Evolutionary conservation across 1,284 basidiomycete species (phyloP).

Genomic region (Volvariella surrecta): DNA sequence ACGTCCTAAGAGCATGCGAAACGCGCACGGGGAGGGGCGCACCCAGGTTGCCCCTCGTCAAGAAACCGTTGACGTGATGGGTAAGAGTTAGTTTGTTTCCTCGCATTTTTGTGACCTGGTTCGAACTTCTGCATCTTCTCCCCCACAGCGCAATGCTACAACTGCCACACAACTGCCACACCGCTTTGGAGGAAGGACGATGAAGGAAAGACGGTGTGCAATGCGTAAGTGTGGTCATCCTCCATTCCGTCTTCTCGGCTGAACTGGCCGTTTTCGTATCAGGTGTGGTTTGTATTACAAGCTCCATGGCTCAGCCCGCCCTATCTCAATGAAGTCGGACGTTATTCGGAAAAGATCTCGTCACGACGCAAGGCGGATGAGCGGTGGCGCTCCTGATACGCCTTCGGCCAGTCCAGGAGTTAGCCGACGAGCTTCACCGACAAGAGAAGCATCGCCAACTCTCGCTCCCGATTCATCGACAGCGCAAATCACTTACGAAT

Average conservation of each 20-base stretch:
- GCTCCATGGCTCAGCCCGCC: constrained; percentile 70
- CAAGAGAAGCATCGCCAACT: constrained; percentile 49
- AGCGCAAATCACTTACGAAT: constrained; percentile 41
- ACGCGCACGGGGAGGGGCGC: constrained; percentile 57
- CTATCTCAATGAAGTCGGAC: constrained; percentile 82
- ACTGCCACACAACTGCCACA: constrained; percentile 84
- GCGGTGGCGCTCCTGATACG: constrained; percentile 42
- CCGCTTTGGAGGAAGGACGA: constrained; percentile 90
- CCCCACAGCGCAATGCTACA: constrained; percentile 69
- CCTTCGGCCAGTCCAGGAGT: constrained; percentile 65
- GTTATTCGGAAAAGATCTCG: constrained; percentile 76
- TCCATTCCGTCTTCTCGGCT: constrained; percentile 6
- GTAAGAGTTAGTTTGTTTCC: constrained; percentile 21
- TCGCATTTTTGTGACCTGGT: not conserved
- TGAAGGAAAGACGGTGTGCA: constrained; percentile 87
- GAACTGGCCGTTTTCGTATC: constrained; percentile 8
- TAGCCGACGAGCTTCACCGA: constrained; percentile 64
- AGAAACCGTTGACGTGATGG: constrained; percentile 45
- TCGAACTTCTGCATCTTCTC: not conserved
- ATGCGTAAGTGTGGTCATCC: constrained; percentile 54
- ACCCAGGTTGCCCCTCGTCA: constrained; percentile 52
- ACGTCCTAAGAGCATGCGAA: constrained; percentile 76
- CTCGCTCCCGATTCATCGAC: constrained; percentile 54
- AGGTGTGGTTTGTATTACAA: constrained; percentile 54
- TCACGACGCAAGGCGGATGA: constrained; percentile 56